These are phyloP conservation scores for Tuber calosporum DNA, from an alignment of 495 filamentous ascomycete species.

Conservation along the genomic window DNA sequence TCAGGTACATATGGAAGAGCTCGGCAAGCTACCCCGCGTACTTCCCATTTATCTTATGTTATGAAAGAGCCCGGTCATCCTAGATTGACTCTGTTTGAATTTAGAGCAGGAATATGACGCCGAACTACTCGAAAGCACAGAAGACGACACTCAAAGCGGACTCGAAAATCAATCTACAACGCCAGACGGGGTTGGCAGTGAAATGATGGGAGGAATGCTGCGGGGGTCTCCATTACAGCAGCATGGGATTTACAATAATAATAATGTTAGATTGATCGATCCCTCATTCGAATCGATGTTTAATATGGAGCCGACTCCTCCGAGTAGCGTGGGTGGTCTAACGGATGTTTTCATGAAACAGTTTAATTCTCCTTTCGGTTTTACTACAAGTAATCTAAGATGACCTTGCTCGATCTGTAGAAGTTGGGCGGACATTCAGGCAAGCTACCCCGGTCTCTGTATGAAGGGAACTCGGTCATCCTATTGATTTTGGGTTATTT, in stretches of 20 bases:
- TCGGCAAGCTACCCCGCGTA: conserved; percentile 79
- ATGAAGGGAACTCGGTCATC: conserved; percentile 9
- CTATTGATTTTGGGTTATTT: conserved; percentile 22
- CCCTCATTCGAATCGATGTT: conserved; percentile 40
- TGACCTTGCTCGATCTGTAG: conserved; percentile 14
- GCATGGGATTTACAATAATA: conserved; percentile 31
- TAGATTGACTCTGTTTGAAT: conserved; percentile 67
- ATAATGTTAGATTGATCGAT: conserved; percentile 37
- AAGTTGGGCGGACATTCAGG: conserved; percentile 28
- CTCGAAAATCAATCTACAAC: conserved; percentile 34
- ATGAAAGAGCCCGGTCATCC: conserved; percentile 69
- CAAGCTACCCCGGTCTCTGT: conserved; percentile 16
- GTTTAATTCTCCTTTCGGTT: conserved; percentile 39
- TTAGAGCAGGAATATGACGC: conserved; percentile 99
- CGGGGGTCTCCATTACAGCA: conserved; percentile 28
- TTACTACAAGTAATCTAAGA: conserved; percentile 30
- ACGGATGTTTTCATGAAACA: conserved; percentile 39
- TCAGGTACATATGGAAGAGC: conserved; percentile 91
- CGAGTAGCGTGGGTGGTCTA: conserved; percentile 36
- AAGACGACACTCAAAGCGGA: conserved; percentile 53
- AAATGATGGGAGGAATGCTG: conserved; percentile 30
- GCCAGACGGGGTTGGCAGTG: conserved; percentile 31
- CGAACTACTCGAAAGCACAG: conserved; percentile 77
- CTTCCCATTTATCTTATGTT: conserved; percentile 47
- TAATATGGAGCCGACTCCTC: conserved; percentile 32